Evolutionary conservation across 192 early-diverging fungal species (phyloP), one percentile per base, ranked within the genome.

Genomic region (Mortierella alpina): DNA sequence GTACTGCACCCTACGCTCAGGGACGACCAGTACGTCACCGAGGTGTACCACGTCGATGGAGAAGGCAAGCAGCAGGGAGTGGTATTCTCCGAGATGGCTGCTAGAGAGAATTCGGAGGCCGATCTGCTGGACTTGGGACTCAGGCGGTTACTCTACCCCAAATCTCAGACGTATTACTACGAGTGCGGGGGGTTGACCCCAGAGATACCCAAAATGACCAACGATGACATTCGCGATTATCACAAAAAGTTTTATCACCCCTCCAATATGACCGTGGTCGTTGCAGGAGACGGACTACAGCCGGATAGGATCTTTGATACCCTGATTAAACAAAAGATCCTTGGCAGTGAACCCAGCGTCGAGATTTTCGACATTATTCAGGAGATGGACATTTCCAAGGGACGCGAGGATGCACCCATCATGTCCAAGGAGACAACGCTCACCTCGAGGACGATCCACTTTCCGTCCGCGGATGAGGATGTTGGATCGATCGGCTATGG

Each of bases 21-120:
- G 40, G 90, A 92, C 44, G 85, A 86, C 23, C 91, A 95, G 66
- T 95, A 94, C 70, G 84, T 91, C 59, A 94, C 92, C 40, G 92
- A 94, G 40, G 95, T 96, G 11, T 93, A 93, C 68, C 94, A 96
- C 80, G 83, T 91, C 46, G 93, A 96, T 59, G 87, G 78, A 18
- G 78, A 85, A 2, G 92, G 87, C 6, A 87, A 89, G 66, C 88
- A 93, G 49, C 89, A 94, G 42, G 95, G 95, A 15, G 95, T 96
- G 10, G 95, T 96, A 48, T 87, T 88, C 39, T 86, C 88, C 74
- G 88, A 93, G 70, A 96, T 96, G 92, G 89, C 91, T 1, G 84
- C 90, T 10, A 69, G 88, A 17, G 93, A 96, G 68, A 90, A 91
- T 78, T 88, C 89, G 7, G 94, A 94, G 66, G 68, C 80, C 8